Evolutionary conservation across 805 yeast genomes (phyloP).

Genomic region (Isabelozyma rhagii): DNA sequence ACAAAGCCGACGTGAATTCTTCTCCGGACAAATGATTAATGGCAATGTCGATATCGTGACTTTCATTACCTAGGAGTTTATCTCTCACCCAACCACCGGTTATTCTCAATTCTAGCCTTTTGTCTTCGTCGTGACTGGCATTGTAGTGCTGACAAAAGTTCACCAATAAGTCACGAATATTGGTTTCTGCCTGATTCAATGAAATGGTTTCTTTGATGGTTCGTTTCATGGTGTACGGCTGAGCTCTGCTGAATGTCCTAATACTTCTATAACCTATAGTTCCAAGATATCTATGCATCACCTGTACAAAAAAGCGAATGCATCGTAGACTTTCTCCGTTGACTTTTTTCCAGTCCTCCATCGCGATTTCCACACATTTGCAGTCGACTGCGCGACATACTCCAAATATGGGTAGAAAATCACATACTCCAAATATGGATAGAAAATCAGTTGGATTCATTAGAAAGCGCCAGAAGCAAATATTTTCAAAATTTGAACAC

Average conservation of each 20-base stretch:
- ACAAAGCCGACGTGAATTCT: constrained; percentile 69
- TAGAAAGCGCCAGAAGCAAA: too few species aligned
- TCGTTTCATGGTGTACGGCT: constrained; percentile 10
- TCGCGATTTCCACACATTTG: too few species aligned
- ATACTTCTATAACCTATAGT: background rate
- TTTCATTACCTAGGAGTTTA: constrained; percentile 73
- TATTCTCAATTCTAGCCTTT: constrained; percentile 58
- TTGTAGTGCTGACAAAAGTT: constrained; percentile 41
- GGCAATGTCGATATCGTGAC: constrained; percentile 91
- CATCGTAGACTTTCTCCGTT: background rate
- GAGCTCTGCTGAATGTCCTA: background rate
- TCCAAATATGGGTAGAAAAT: too few species aligned
- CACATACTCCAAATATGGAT: too few species aligned
- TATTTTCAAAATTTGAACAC: too few species aligned
- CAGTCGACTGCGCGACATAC: too few species aligned
- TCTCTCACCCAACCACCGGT: constrained; percentile 99
- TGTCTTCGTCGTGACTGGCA: constrained; percentile 6
- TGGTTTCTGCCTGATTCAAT: constrained; percentile 40
- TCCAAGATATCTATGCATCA: background rate
- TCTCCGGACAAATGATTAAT: constrained; percentile 83
- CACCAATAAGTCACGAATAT: constrained; percentile 37
- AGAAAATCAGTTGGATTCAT: too few species aligned
- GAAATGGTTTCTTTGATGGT: constrained; percentile 18
- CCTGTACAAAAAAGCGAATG: background rate
- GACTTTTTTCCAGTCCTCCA: too few species aligned